Percentiles rank a stretch among this genome's conserved stretches.
These are phyloP conservation scores for Aureobasidium sp. DNA, from an alignment of 2,329 filamentous ascomycete species.

Conservation along the genomic window DNA sequence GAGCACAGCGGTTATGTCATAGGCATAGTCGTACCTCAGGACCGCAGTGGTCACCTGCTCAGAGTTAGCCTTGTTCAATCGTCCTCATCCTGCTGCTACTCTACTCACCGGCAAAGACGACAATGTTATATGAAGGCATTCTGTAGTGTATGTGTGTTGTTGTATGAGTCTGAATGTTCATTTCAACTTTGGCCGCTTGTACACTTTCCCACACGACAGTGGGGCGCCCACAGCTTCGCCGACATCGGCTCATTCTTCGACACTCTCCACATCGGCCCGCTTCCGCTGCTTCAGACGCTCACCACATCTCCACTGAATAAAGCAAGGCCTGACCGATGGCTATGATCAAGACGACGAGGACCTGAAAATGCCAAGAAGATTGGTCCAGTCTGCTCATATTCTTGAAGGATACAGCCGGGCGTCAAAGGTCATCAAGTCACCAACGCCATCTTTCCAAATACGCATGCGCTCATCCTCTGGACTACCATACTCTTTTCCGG, in stretches of 20 bases:
- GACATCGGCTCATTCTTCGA: neutral
- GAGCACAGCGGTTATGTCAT: slow-evolving; percentile 1
- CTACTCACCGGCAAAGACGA: slow-evolving; percentile 61
- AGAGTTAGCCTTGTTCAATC: slow-evolving; percentile 3
- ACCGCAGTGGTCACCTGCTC: slow-evolving; percentile 63
- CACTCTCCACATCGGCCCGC: slow-evolving; percentile 1
- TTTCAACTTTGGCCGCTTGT: neutral
- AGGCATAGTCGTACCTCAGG: slow-evolving; percentile 58
- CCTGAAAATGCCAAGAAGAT: too few relatives aligned
- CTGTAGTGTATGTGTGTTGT: slow-evolving; percentile 22
- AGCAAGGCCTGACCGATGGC: too few relatives aligned
- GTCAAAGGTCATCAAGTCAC: too few relatives aligned
- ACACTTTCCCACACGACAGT: slow-evolving; percentile 3
- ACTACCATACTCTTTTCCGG: too few relatives aligned
- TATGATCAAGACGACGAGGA: slow-evolving; percentile 18
- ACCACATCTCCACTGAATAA: neutral
- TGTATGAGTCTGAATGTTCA: neutral
- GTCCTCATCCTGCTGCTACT: neutral
- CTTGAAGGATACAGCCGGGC: too few relatives aligned
- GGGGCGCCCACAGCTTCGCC: slow-evolving; percentile 9
- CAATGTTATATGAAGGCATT: slow-evolving; percentile 69
- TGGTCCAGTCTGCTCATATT: too few relatives aligned
- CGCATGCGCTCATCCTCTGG: too few relatives aligned
- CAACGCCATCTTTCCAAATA: too few relatives aligned
- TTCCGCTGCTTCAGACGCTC: neutral